Evolutionary conservation across 148 eudicot genomes (phyloP).

Genomic region (Rhododendron henanense): DNA sequence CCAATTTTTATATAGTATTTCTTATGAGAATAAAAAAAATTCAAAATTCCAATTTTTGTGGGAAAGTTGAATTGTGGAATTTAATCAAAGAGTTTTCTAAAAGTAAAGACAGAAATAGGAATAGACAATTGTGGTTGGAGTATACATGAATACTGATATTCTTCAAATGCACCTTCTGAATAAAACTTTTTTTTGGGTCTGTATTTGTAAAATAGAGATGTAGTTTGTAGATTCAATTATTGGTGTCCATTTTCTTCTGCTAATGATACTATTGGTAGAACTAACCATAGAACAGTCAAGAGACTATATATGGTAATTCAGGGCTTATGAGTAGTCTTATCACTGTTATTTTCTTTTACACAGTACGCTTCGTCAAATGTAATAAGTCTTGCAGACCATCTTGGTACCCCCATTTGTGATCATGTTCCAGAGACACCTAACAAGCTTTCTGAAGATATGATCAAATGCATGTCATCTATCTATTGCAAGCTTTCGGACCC

Average conservation of each 20-base stretch:
- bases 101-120: background rate
- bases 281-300: background rate
- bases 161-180: background rate
- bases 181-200: background rate
- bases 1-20: background rate
- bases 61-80: background rate
- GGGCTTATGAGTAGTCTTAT: background rate
- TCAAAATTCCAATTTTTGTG: background rate
- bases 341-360: constrained; percentile 16
- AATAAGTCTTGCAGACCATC: constrained; percentile 86
- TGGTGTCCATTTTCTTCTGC: background rate
- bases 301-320: background rate
- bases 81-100: background rate
- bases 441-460: constrained; percentile 88
- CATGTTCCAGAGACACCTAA: constrained; percentile 81
- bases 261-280: background rate
- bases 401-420: constrained; percentile 82
- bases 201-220: background rate
- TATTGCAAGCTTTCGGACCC: constrained; percentile 87
- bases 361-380: constrained; percentile 70
- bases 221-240: background rate
- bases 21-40: no score
- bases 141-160: background rate
- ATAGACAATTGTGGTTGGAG: background rate
- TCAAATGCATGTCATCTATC: constrained; percentile 79